phyloP scores from a whole-genome alignment of 306 rosid species.

The Vachellia pachyceras region DNA sequence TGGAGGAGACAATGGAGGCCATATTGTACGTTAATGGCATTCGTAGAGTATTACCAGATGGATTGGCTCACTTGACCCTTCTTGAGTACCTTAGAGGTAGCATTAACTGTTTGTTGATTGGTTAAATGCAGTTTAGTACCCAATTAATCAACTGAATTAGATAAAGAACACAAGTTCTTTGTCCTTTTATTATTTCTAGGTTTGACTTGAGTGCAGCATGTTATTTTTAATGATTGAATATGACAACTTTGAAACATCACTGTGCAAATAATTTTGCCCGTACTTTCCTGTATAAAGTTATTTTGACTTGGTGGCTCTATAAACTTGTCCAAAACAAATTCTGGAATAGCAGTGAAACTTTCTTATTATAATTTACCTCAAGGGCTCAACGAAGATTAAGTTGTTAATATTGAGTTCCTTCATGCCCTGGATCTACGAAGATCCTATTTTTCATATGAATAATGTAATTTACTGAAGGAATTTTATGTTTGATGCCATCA shows the following conservation, averaged over 20 bases:
- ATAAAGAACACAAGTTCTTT: not conserved
- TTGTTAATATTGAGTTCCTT: not conserved
- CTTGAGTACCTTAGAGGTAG: conserved; percentile 96
- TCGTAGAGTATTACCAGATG: conserved; percentile 75
- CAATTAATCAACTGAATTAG: not conserved
- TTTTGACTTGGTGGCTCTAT: not conserved
- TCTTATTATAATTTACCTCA: not conserved
- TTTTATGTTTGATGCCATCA: not conserved
- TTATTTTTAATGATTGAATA: conserved; percentile 7
- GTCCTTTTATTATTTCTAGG: not conserved
- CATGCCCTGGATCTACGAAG: not conserved
- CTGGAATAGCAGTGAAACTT: not conserved
- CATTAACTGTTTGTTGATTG: not conserved
- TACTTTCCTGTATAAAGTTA: not conserved
- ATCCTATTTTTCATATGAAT: not conserved
- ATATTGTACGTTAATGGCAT: conserved; percentile 71
- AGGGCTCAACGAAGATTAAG: not conserved
- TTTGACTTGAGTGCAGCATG: not conserved
- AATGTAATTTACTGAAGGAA: not conserved
- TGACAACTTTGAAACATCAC: not conserved
- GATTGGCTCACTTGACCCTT: conserved; percentile 84
- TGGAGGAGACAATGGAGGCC: conserved; percentile 54
- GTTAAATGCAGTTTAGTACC: not conserved
- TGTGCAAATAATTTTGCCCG: not conserved
- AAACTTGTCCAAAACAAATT: not conserved